These are phyloP conservation scores for Candida oleophila DNA, from an alignment of 805 yeast genomes.

Conservation along the genomic window DNA sequence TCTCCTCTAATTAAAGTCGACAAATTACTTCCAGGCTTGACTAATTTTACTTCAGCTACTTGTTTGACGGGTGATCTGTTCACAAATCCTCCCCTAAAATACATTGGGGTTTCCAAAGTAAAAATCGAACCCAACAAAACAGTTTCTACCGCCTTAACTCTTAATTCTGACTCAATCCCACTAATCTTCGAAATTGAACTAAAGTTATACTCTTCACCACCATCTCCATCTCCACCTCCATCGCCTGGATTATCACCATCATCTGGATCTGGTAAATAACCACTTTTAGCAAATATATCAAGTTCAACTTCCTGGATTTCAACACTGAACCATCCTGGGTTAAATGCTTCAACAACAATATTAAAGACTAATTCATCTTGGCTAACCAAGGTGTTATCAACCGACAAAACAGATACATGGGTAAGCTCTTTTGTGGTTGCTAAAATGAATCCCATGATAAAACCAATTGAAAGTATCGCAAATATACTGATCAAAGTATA, in stretches of 20 bases:
- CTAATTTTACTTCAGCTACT: slow-evolving; percentile 65
- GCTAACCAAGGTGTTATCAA: slow-evolving; percentile 73
- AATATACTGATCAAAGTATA: slow-evolving; percentile 47
- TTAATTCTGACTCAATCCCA: not conserved
- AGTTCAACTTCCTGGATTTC: slow-evolving; percentile 64
- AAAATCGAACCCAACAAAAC: slow-evolving; percentile 71
- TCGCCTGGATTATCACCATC: slow-evolving; percentile 11
- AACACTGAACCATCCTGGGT: slow-evolving; percentile 82
- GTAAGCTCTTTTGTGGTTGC: slow-evolving; percentile 86
- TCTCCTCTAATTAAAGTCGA: slow-evolving; percentile 17
- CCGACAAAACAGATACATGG: slow-evolving; percentile 56
- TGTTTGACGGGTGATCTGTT: slow-evolving; percentile 58
- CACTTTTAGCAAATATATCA: slow-evolving; percentile 81
- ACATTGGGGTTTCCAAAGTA: slow-evolving; percentile 67
- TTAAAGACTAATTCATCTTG: slow-evolving; percentile 84
- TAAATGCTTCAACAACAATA: slow-evolving; percentile 72
- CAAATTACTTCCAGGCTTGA: slow-evolving; percentile 64
- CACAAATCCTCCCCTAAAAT: slow-evolving; percentile 77
- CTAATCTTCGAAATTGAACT: not conserved
- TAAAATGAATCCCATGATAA: slow-evolving; percentile 76
- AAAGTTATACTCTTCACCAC: not conserved
- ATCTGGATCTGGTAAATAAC: slow-evolving; percentile 34
- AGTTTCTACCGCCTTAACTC: slow-evolving; percentile 48
- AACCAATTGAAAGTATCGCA: slow-evolving; percentile 65
- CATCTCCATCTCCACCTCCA: not conserved